Percentiles rank a stretch among this genome's conserved stretches.
Evolutionary conservation across 805 yeast species (phyloP).

Genomic region (Ogataea pilisensis): DNA sequence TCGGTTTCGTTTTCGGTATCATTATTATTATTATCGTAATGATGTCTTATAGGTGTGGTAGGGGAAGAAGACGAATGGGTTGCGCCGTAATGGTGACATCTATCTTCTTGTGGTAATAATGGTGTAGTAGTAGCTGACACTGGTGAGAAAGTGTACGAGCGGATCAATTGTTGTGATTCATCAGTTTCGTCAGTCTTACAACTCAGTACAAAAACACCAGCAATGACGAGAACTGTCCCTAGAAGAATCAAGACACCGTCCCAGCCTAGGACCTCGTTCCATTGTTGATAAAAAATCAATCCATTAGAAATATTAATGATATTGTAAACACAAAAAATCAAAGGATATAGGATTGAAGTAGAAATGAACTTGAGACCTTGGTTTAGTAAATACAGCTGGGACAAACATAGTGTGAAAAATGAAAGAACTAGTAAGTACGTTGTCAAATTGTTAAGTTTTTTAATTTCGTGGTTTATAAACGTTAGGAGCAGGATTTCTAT

Average conservation of each 20-base stretch:
- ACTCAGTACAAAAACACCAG: constrained; percentile 68
- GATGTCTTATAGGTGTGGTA: constrained; percentile 15
- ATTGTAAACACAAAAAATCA: constrained; percentile 82
- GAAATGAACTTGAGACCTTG: constrained; percentile 65
- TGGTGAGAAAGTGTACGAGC: constrained; percentile 8
- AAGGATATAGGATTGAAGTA: constrained; percentile 77
- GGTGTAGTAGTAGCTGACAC: constrained; percentile 6
- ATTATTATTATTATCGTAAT: constrained; percentile 5
- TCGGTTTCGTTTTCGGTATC: no score
- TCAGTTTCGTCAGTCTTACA: constrained; percentile 44
- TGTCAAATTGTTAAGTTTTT: constrained; percentile 33
- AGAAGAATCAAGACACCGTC: constrained; percentile 38
- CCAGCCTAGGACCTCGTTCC: constrained; percentile 32
- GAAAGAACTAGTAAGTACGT: constrained; percentile 48
- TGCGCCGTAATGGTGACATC: constrained; percentile 4
- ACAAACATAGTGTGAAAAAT: constrained; percentile 60
- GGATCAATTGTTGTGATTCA: no score
- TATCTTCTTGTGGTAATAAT: constrained; percentile 3
- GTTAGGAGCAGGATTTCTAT: constrained; percentile 61
- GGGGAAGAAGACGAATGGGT: constrained; percentile 1
- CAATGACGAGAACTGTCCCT: constrained; percentile 49
- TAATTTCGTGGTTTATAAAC: constrained; percentile 28
- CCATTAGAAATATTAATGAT: constrained; percentile 64
- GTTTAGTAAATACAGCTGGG: constrained; percentile 71
- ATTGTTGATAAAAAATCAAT: constrained; percentile 52